Conservation (phyloP, 2,329 filamentous ascomycete species). For the Hymenoscyphus fructigenus region DNA sequence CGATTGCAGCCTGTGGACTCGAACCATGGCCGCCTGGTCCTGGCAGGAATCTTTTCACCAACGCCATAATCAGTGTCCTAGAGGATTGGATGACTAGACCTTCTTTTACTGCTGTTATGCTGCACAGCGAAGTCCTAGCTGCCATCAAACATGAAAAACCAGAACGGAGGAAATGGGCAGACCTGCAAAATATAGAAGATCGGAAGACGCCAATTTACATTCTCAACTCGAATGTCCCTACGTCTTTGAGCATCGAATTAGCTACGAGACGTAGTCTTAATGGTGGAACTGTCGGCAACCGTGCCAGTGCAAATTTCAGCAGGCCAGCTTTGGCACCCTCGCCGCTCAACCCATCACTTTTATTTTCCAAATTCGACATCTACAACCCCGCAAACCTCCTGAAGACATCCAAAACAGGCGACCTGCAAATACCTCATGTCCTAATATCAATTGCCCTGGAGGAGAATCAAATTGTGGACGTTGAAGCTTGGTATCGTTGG, state of each 20-base stretch:
- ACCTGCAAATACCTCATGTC: conserved; percentile 48
- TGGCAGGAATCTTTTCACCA: conserved; percentile 22
- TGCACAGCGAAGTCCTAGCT: conserved; percentile 26
- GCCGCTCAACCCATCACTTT: conserved; percentile 6
- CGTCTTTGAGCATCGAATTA: conserved; percentile 14
- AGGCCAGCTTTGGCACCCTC: conserved; percentile 8
- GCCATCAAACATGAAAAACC: conserved; percentile 12
- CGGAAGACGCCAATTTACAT: conserved; percentile 17
- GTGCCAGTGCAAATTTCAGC: conserved; percentile 12
- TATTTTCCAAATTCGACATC: conserved; percentile 16
- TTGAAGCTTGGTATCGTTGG: conserved; percentile 61
- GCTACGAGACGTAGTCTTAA: conserved; percentile 7
- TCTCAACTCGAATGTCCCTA: conserved; percentile 8
- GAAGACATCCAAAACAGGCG: conserved; percentile 7
- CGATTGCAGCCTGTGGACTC: conserved; percentile 23
- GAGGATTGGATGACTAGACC: conserved; percentile 23
- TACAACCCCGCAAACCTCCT: conserved; percentile 15
- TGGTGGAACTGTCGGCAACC: not conserved
- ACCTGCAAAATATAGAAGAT: conserved; percentile 9
- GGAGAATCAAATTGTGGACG: conserved; percentile 54
- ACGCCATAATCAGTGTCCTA: conserved; percentile 24
- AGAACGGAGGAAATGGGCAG: conserved; percentile 12
- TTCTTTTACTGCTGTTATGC: conserved; percentile 26
- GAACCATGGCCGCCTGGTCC: conserved; percentile 20
- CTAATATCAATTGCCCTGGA: conserved; percentile 61